Evolutionary conservation across 192 early-diverging fungal genomes (phyloP).

Genomic region (Lunasporangiospora selenospora): DNA sequence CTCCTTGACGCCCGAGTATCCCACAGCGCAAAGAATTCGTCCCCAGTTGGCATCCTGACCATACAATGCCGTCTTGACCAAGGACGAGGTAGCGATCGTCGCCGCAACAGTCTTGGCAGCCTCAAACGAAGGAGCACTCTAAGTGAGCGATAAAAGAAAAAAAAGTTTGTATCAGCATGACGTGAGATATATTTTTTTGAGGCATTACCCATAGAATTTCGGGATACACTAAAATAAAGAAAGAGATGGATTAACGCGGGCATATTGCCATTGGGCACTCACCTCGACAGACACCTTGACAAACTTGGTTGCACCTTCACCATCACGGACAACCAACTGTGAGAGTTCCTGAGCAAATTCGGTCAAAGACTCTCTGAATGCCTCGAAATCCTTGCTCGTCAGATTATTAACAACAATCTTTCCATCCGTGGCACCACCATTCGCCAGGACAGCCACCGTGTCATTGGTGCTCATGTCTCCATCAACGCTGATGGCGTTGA

Average conservation of each 20-base stretch:
- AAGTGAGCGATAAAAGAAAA: not conserved
- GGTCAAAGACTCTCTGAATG: constrained; percentile 77
- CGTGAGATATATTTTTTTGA: constrained; percentile 1
- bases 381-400: constrained; percentile 60
- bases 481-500: constrained; percentile 96
- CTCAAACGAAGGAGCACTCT: constrained; percentile 74
- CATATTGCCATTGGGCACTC: not conserved
- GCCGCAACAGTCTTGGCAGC: constrained; percentile 85
- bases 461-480: constrained; percentile 99
- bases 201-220: not conserved
- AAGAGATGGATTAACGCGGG: not conserved
- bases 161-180: no score
- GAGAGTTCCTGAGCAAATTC: constrained; percentile 89
- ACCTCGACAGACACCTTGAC: constrained; percentile 87
- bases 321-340: constrained; percentile 91
- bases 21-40: constrained; percentile 90
- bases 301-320: constrained; percentile 98
- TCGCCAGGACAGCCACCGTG: constrained; percentile 89
- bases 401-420: constrained; percentile 47
- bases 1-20: constrained; percentile 76
- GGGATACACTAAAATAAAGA: not conserved
- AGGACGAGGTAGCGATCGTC: constrained; percentile 89
- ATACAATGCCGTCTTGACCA: constrained; percentile 96
- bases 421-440: constrained; percentile 67
- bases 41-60: constrained; percentile 99